These are phyloP conservation scores for Chlorella sp. DNA, from an alignment of 139 green algal genomes.

Conservation along the genomic window DNA sequence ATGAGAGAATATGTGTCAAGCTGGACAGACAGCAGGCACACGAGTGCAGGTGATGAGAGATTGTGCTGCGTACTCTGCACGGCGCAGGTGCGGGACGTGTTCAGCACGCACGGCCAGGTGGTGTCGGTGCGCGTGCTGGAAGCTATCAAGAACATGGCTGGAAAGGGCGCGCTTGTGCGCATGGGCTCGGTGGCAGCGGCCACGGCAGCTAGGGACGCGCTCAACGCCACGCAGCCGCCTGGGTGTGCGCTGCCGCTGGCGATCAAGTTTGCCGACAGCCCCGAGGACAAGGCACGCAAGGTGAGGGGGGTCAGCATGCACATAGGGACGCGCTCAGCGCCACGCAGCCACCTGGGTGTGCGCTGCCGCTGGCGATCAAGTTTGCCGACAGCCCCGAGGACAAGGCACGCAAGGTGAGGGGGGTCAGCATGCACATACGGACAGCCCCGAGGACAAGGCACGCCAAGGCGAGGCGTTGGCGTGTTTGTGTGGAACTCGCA, in stretches of 20 bases:
- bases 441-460: too few species aligned
- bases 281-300: conserved; percentile 9
- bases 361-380: conserved; percentile 1
- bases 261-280: conserved; percentile 3
- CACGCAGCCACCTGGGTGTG: background rate
- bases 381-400: conserved; percentile 5
- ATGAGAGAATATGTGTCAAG: too few species aligned
- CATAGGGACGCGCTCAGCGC: conserved; percentile 7
- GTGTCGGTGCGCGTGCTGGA: background rate
- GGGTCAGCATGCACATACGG: too few species aligned
- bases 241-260: background rate
- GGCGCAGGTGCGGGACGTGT: background rate
- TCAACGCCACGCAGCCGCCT: background rate
- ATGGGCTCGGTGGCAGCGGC: background rate
- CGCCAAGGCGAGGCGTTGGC: too few species aligned
- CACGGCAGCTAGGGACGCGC: background rate
- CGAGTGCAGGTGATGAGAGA: too few species aligned
- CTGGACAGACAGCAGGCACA: too few species aligned
- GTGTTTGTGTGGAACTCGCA: too few species aligned
- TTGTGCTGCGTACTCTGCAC: too few species aligned
- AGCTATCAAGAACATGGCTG: background rate
- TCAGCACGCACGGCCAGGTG: background rate
- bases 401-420: conserved; percentile 10
- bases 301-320: too few species aligned
- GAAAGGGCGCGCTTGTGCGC: conserved; percentile 6